phyloP scores from a whole-genome alignment of 768 basidiomycete species.

The Lentinula sp. region DNA sequence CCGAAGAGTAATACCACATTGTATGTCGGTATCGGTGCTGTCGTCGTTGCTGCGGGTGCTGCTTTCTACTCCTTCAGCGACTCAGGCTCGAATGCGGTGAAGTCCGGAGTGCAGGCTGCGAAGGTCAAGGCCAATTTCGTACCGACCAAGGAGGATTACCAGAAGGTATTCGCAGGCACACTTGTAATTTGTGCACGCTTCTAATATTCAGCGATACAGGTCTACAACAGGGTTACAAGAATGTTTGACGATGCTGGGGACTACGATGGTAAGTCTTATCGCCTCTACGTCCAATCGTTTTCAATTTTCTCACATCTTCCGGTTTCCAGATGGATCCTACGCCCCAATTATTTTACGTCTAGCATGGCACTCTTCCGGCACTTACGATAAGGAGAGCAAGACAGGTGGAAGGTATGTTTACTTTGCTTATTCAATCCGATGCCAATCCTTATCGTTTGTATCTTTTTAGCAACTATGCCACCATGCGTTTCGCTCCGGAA shows the following conservation, averaged over 20 bases:
- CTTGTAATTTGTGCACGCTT: neutral
- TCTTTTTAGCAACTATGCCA: slow-evolving; percentile 80
- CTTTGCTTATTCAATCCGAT: slow-evolving; percentile 2
- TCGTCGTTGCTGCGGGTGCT: slow-evolving; percentile 49
- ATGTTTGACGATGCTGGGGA: slow-evolving; percentile 67
- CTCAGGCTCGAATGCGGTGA: slow-evolving; percentile 45
- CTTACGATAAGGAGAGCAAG: slow-evolving; percentile 74
- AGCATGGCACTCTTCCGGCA: slow-evolving; percentile 93
- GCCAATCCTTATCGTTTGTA: slow-evolving; percentile 7
- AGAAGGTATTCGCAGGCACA: slow-evolving; percentile 50
- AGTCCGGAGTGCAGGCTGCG: slow-evolving; percentile 54
- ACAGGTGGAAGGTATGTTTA: slow-evolving; percentile 70
- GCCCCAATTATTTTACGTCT: slow-evolving; percentile 85
- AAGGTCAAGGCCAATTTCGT: slow-evolving; percentile 66
- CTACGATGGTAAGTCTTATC: slow-evolving; percentile 70
- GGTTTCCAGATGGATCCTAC: slow-evolving; percentile 75
- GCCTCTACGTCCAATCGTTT: neutral
- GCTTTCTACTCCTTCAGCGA: slow-evolving; percentile 60
- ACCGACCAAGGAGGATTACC: slow-evolving; percentile 80
- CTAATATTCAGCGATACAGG: slow-evolving; percentile 32
- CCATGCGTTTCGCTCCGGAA: slow-evolving; percentile 96
- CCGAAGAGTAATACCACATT: slow-evolving; percentile 53
- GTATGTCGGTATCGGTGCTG: slow-evolving; percentile 56
- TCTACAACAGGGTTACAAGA: slow-evolving; percentile 87
- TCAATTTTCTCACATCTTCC: slow-evolving; percentile 4